Base-by-base conservation (phyloP, 805 yeast species). In the Ogataea angusta region DNA sequence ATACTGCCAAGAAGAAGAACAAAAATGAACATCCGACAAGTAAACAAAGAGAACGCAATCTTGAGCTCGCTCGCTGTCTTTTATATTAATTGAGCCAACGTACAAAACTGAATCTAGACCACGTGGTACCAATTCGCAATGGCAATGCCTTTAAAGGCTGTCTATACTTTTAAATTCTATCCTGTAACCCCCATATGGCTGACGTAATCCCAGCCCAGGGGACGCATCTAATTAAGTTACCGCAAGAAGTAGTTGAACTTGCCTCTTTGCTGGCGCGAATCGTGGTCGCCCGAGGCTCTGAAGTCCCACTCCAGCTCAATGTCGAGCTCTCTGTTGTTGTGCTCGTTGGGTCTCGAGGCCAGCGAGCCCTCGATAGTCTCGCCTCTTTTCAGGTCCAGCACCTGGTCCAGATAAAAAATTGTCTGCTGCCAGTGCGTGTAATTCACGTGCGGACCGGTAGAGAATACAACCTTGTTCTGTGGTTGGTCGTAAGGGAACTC, bases 401-500 rank as follows among this genome's bases (percentile, higher is more conserved):
- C 95, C 55, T 87, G 85, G 53, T 76, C 80, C 57, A 91, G 73
- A 65, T 93, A 95, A 67, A 95, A 89, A 1, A 93, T 95, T 14
- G 96, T 85, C 69, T 93, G 99, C 65, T 93, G 95, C 99, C 99
- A 93, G 69, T 93, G 99, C 12, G 99, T 93, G 72, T 90, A 89
- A 53, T 80, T 78, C 34, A 89, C 82, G 67, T 85, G 89, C 25
- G 99, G 96, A 17, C 98, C 98, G 10, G 99, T 95, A 15, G 93
- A 82, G 61, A 93, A 90, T 23, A 68, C 69, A 43, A 91, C 82
- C 51, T 75, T 76, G 52, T 79, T 77, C 32, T 72, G 70, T 26
- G 66, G 60, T 30, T 62, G 59, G 42, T 71, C 73, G 38, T 71
- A 75, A 30, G 93, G 93, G 76, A 93, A 93, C 49, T 77, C 90